These are phyloP conservation scores for Ceriops decandra DNA, from an alignment of 345 rosid genomes.

Conservation along the genomic window DNA sequence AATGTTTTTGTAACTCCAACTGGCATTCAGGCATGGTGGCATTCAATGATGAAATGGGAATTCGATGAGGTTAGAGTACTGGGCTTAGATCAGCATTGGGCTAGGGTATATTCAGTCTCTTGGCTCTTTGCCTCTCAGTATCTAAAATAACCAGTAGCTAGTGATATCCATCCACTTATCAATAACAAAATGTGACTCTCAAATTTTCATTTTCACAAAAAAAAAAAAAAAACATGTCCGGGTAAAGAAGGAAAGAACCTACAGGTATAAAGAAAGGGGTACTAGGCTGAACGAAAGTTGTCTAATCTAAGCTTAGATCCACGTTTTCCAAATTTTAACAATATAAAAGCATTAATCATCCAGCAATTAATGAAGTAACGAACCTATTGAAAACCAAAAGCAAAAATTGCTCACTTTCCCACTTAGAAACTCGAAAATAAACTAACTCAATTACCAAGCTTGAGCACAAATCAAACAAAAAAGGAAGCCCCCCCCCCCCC, in stretches of 20 bases:
- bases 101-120: background rate
- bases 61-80: background rate
- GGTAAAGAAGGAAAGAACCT: background rate
- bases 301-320: constrained; percentile 23
- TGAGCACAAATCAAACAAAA: constrained; percentile 1
- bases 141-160: background rate
- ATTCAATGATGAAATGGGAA: background rate
- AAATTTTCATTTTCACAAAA: too few species aligned
- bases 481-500: constrained; percentile 7
- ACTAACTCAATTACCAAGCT: constrained; percentile 10
- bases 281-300: background rate
- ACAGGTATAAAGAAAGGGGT: background rate
- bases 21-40: background rate
- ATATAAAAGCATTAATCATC: background rate
- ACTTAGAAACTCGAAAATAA: background rate
- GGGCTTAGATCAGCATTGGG: too few species aligned
- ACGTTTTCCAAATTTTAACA: background rate
- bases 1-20: background rate
- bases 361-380: background rate
- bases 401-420: constrained; percentile 4
- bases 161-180: background rate
- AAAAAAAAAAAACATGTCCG: too few species aligned
- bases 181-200: too few species aligned
- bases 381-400: background rate
- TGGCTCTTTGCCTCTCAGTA: background rate